Evolutionary conservation across 257 asterid genomes (phyloP), one percentile per base, ranked within the genome.

Genomic region (Solanum chaucha): DNA sequence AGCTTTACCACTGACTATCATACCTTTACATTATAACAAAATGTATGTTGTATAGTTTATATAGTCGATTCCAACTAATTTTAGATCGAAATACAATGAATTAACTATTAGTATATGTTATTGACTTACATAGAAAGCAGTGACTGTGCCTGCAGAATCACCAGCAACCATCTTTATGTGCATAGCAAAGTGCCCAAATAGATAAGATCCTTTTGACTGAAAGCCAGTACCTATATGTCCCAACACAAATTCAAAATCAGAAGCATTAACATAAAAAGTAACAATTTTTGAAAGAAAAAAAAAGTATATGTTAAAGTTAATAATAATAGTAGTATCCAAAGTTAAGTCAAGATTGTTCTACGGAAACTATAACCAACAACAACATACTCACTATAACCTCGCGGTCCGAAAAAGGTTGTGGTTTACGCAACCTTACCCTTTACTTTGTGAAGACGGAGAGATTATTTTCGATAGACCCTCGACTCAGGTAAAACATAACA

Each of bases 121-220:
- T 22, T 32, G 22, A 84, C 94, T 89, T 88, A 94, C 98, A 90
- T 95, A 95, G 89, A 93, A 95, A 77, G 98, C 98, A 73, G 98
- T 95, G 24, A 95, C 98, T 38, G 98, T 95, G 74, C 98, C 98
- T 7, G 98, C 98, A 72, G 98, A 95, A 88, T 95, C 98, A 34
- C 98, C 98, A 78, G 92, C 90, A 82, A 95, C 98, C 95, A 94
- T 93, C 93, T 95, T 95, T 84, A 95, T 91, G 83, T 89, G 94
- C 98, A 95, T 95, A 82, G 96, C 91, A 88, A 95, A 95, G 70
- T 95, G 98, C 19, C 96, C 98, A 70, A 95, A 94, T 24, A 94
- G 88, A 88, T 95, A 95, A 74, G 95, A 94, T 4, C 98, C 98
- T 90, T 94, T 95, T 2, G 98, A 95, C 83, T 95, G 96, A 77